A percentile compares a stretch with the other conserved stretches of the same genome.
phyloP scores from a whole-genome alignment of 139 green algal species.

The Chlamydomonas urium region DNA sequence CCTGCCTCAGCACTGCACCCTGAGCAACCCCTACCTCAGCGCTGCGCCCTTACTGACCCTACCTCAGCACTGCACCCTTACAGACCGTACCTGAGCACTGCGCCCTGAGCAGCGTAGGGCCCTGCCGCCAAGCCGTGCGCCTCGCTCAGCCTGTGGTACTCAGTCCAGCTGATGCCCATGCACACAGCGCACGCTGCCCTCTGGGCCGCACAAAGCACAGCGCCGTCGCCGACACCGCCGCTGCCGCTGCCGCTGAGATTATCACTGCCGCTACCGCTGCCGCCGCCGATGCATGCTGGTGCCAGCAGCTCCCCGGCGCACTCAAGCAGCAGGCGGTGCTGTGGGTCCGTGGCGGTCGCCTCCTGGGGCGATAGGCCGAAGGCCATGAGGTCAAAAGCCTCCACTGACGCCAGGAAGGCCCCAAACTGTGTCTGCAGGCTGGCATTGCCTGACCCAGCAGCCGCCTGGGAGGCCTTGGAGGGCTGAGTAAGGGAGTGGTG shows the following conservation, averaged over 20 bases:
- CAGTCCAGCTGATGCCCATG: slow-evolving; percentile 66
- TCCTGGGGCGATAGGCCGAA: slow-evolving; percentile 58
- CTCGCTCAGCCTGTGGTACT: slow-evolving; percentile 56
- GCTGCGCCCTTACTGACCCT: too few relatives aligned
- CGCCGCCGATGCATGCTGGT: too few relatives aligned
- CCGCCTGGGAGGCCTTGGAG: not conserved
- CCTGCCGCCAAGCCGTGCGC: slow-evolving; percentile 19
- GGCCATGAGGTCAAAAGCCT: slow-evolving; percentile 56
- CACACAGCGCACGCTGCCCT: too few relatives aligned
- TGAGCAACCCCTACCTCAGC: too few relatives aligned
- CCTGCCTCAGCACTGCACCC: too few relatives aligned
- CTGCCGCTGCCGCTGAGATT: too few relatives aligned
- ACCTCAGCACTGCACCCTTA: too few relatives aligned
- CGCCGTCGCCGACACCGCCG: too few relatives aligned
- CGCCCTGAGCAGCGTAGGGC: slow-evolving; percentile 62
- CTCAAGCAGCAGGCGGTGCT: slow-evolving; percentile 74
- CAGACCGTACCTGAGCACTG: slow-evolving; percentile 55
- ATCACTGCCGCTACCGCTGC: too few relatives aligned
- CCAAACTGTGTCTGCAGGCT: slow-evolving; percentile 46
- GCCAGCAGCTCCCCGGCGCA: slow-evolving; percentile 26
- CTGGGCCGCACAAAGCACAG: too few relatives aligned
- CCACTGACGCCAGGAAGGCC: slow-evolving; percentile 49
- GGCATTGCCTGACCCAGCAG: not conserved
- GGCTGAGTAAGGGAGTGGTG: not conserved
- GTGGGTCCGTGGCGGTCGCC: slow-evolving; percentile 61